Percentiles rank a stretch among this genome's conserved stretches.
Evolutionary conservation across 23 red algal genomes (phyloP).

Genomic region (Gracilariopsis chorda): DNA sequence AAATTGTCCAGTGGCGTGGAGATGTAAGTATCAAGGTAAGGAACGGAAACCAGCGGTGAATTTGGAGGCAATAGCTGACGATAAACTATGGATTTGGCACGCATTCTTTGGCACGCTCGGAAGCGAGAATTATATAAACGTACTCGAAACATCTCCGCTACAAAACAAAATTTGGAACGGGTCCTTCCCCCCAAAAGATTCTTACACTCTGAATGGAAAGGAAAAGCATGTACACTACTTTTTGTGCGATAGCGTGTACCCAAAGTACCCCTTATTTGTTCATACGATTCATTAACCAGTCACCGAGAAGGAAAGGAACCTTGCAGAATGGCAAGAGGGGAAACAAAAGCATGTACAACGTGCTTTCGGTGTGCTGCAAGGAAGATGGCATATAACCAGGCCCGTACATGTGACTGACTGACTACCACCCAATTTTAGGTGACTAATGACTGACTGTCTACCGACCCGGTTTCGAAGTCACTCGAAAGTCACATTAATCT

Average conservation of each 20-base stretch:
- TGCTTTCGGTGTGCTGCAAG: too few relatives aligned
- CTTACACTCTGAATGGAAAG: too few relatives aligned
- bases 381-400: neutral
- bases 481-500: too few relatives aligned
- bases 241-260: too few relatives aligned
- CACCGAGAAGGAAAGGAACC: neutral
- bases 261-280: neutral
- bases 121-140: slow-evolving; percentile 27
- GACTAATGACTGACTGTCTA: too few relatives aligned
- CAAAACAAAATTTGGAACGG: slow-evolving; percentile 2
- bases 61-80: slow-evolving; percentile 11
- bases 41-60: neutral
- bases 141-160: neutral
- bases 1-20: neutral
- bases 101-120: slow-evolving; percentile 23
- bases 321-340: neutral
- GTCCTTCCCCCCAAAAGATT: neutral
- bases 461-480: too few relatives aligned
- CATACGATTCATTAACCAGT: neutral
- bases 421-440: too few relatives aligned
- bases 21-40: slow-evolving; percentile 3
- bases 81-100: slow-evolving; percentile 35
- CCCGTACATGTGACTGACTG: too few relatives aligned
- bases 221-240: too few relatives aligned
- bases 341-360: neutral